phyloP scores from a whole-genome alignment of 192 early-diverging fungal genomes.

The Rhizoclosmatium globosum region DNA sequence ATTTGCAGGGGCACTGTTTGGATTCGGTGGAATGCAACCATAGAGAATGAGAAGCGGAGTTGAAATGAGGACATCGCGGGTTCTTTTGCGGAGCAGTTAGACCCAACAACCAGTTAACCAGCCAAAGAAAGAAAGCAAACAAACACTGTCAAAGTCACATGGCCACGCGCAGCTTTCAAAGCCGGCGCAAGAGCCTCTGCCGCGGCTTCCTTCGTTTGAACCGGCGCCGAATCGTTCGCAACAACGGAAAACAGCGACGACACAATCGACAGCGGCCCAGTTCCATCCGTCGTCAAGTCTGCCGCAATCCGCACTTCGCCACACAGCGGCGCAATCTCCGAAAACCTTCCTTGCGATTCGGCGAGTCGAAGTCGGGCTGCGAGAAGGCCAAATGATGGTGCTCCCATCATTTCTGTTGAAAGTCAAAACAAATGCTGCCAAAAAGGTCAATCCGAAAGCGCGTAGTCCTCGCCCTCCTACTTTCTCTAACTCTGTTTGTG shows the following conservation, averaged over 20 bases:
- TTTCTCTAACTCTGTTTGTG: too few species aligned
- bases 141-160: neutral
- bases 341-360: too few species aligned
- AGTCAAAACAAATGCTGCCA: too few species aligned
- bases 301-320: neutral
- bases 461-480: too few species aligned
- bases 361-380: too few species aligned
- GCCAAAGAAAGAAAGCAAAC: neutral
- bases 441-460: too few species aligned
- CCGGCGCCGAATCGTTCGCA: neutral
- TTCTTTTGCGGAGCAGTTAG: neutral
- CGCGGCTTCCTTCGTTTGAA: neutral
- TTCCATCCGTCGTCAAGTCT: too few species aligned
- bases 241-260: neutral
- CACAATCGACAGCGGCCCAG: neutral
- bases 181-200: neutral
- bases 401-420: too few species aligned
- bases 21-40: neutral
- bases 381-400: too few species aligned
- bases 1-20: neutral
- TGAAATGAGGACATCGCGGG: neutral
- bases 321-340: neutral
- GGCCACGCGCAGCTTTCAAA: neutral
- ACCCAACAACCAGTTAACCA: neutral
- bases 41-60: slow-evolving; percentile 2